phyloP scores from a whole-genome alignment of 2,329 filamentous ascomycete genomes.

The Thermoascus crustaceus region DNA sequence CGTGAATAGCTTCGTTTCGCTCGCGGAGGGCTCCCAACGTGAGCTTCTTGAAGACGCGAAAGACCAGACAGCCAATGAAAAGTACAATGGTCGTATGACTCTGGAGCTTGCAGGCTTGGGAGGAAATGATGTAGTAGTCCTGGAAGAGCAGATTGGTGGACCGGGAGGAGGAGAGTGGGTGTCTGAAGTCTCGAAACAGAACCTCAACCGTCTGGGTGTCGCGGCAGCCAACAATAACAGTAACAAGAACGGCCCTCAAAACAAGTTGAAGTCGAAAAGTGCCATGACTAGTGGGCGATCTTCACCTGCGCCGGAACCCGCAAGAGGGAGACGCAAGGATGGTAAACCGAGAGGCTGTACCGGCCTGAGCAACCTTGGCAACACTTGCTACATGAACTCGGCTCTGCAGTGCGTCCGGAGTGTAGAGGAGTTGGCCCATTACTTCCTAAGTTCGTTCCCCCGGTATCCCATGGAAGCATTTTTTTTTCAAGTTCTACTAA shows the following conservation, averaged over 20 bases:
- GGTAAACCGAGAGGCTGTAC: conserved; percentile 67
- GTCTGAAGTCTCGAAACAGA: conserved; percentile 41
- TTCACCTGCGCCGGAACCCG: conserved; percentile 60
- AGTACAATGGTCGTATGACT: conserved; percentile 67
- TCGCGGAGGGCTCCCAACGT: conserved; percentile 56
- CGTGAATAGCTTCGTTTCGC: conserved; percentile 52
- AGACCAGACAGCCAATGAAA: conserved; percentile 64
- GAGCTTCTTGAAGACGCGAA: conserved; percentile 53
- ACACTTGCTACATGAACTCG: conserved; percentile 99
- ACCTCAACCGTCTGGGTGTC: conserved; percentile 44
- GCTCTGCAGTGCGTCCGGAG: conserved; percentile 90
- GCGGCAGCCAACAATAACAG: conserved; percentile 28
- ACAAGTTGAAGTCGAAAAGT: conserved; percentile 33
- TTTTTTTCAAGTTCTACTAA: conserved; percentile 1
- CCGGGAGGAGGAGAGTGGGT: conserved; percentile 48
- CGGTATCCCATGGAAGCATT: conserved; percentile 1
- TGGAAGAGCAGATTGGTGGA: conserved; percentile 66
- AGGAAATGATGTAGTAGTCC: conserved; percentile 67
- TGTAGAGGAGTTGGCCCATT: conserved; percentile 86
- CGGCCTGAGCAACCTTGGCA: conserved; percentile 82
- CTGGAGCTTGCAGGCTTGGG: conserved; percentile 60
- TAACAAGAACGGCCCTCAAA: too few species aligned
- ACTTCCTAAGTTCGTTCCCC: conserved; percentile 57
- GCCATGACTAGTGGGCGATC: conserved; percentile 53
- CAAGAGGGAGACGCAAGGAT: conserved; percentile 59